Base-by-base conservation (phyloP, 306 rosid species). In the Quillaja saponaria region DNA sequence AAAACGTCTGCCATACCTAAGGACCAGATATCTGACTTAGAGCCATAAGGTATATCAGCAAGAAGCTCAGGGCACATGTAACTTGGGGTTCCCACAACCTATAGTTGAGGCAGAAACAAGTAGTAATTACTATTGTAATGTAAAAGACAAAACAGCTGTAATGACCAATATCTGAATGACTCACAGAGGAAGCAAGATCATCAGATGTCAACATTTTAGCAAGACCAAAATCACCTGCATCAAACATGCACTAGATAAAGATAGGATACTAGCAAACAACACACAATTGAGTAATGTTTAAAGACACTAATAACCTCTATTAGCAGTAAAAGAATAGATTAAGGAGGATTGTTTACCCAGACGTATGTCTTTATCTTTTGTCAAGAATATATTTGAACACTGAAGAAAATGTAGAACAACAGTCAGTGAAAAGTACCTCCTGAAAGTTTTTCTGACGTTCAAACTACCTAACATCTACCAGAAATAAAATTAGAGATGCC, bases 1-100 rank as follows among this genome's bases (percentile, higher is more conserved):
- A n/a, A n/a, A n/a, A n/a, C n/a, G n/a, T n/a, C n/a, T n/a, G n/a
- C n/a, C n/a, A n/a, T n/a, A 94, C 99, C 99, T 72, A 94, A 83
- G 38, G 99, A 94, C 99, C 99, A 94, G 78, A 94, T 94, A 76
- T 94, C 99, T 21, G 99, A 94, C 79, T 94, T 94, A 53, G 97
- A 89, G 57, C 97, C 99, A 49, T 94, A 94, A 57, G 99, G 99
- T 73, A 94, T 94, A 79, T 94, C 99, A 50, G 99, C 99, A 63
- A 94, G 99, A 80, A 94, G 99, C 71, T 94, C 99, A 0, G 99
- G 99, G 62, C 99, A 94, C 99, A 94, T 94, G 71, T 94, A 89
- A 75, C 96, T 87, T 41, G 99, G 99, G 47, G 99, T 94, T 82
- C 99, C 99, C 57, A 94, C 99, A 54, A 94, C 97, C 99, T n/a